These are phyloP conservation scores for Oryza longistaminata DNA, from an alignment of 176 grass and related monocot genomes.

Conservation along the genomic window DNA sequence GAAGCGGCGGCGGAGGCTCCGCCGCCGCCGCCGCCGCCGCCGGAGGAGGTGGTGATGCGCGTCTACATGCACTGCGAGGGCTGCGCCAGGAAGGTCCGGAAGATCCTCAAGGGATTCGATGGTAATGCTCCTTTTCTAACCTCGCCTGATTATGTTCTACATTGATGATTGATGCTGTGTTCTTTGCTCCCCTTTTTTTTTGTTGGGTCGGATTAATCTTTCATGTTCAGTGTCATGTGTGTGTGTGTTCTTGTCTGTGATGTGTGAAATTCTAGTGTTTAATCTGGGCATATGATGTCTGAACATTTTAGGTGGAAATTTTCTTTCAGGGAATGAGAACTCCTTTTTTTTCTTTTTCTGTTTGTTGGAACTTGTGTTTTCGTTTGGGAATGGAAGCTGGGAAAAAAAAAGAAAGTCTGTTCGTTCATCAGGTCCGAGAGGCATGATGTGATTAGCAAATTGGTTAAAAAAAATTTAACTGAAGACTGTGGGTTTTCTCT, in stretches of 20 bases:
- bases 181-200: background rate
- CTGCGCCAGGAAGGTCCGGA: slow-evolving; percentile 85
- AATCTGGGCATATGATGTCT: background rate
- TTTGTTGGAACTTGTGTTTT: background rate
- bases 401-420: background rate
- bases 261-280: background rate
- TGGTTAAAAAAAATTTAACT: background rate
- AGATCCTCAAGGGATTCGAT: slow-evolving; percentile 68
- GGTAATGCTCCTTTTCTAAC: slow-evolving; percentile 46
- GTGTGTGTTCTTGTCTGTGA: background rate
- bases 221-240: background rate
- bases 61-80: slow-evolving; percentile 99
- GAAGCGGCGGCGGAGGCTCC: slow-evolving; percentile 26
- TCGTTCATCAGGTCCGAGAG: background rate
- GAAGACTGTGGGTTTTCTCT: slow-evolving; percentile 21
- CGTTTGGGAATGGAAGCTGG: background rate
- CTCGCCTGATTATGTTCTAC: background rate
- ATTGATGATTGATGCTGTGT: background rate
- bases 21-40: slow-evolving; percentile 51
- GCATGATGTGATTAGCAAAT: background rate
- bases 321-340: background rate
- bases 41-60: slow-evolving; percentile 93
- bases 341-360: background rate
- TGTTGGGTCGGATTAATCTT: background rate
- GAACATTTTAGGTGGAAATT: background rate